Evolutionary conservation across 345 rosid species (phyloP).

Genomic region (Mercurialis annua): DNA sequence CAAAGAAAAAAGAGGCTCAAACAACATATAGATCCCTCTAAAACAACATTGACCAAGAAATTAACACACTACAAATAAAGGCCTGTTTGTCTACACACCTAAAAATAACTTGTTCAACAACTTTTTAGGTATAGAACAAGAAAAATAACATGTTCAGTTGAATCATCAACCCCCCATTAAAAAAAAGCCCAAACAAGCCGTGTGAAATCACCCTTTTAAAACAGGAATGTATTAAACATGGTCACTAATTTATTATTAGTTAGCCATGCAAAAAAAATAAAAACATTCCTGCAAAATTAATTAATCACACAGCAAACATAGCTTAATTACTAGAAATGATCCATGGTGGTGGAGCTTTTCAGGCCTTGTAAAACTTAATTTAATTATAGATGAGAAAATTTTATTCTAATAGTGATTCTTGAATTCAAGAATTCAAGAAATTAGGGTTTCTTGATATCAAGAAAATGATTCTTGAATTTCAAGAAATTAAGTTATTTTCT

Average conservation of each 20-base stretch:
- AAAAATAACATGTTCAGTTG: slow-evolving; percentile 13
- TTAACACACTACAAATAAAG: slow-evolving; percentile 20
- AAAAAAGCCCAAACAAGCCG: slow-evolving; percentile 25
- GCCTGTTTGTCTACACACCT: slow-evolving; percentile 27
- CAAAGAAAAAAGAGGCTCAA: slow-evolving; percentile 28
- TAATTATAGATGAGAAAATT: not conserved
- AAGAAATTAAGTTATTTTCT: too few species aligned
- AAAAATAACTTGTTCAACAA: slow-evolving; percentile 22
- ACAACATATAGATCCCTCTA: slow-evolving; percentile 23
- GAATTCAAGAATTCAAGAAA: too few species aligned
- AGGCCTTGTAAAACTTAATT: slow-evolving; percentile 16
- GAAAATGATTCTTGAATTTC: too few species aligned
- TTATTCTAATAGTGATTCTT: slow-evolving; percentile 5
- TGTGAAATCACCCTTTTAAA: slow-evolving; percentile 30
- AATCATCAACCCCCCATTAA: slow-evolving; percentile 23
- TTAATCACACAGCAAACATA: slow-evolving; percentile 36
- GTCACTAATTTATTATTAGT: slow-evolving; percentile 1
- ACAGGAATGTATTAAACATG: slow-evolving; percentile 42
- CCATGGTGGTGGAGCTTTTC: slow-evolving; percentile 22
- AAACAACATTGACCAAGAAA: slow-evolving; percentile 26
- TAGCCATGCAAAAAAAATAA: slow-evolving; percentile 36
- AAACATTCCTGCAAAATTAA: slow-evolving; percentile 41
- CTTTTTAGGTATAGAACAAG: slow-evolving; percentile 9
- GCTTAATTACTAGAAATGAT: slow-evolving; percentile 29
- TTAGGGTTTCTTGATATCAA: too few species aligned